Conservation (phyloP, 169 alveolate species). For the Eimeria praecox region DNA sequence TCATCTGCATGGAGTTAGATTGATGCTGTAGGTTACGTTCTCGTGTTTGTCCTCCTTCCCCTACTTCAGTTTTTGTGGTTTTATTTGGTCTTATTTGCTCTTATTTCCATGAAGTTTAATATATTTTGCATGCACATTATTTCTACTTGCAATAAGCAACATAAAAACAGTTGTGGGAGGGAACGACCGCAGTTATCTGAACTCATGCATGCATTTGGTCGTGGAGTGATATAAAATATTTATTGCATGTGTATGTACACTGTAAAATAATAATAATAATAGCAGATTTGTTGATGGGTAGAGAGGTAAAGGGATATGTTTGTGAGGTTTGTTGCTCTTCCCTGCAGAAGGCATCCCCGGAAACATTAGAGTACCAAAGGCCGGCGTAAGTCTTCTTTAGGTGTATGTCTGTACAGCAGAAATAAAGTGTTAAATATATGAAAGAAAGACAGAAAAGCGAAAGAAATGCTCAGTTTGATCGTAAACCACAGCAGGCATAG, state of each 20-base stretch:
- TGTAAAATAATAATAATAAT: no score
- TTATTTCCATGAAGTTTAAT: background rate
- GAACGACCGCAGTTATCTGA: background rate
- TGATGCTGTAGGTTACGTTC: no score
- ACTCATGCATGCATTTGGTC: background rate
- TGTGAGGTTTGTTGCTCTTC: no score
- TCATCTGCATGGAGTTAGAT: background rate
- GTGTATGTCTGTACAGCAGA: background rate
- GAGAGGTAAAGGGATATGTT: no score
- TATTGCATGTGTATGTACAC: background rate
- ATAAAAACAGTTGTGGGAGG: background rate
- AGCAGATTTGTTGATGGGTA: no score
- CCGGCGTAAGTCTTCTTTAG: background rate
- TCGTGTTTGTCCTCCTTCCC: background rate
- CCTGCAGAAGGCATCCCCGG: slow-evolving; percentile 20
- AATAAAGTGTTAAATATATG: background rate
- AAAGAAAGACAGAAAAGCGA: background rate
- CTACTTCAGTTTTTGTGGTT: background rate
- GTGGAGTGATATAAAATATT: background rate
- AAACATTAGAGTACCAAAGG: background rate
- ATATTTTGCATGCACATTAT: no score
- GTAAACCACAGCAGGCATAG: background rate
- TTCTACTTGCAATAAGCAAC: background rate
- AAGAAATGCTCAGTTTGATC: background rate
- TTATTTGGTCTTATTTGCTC: background rate